Evolutionary conservation across 1,284 basidiomycete genomes (phyloP).

Genomic region (Trichosporon ovoides): DNA sequence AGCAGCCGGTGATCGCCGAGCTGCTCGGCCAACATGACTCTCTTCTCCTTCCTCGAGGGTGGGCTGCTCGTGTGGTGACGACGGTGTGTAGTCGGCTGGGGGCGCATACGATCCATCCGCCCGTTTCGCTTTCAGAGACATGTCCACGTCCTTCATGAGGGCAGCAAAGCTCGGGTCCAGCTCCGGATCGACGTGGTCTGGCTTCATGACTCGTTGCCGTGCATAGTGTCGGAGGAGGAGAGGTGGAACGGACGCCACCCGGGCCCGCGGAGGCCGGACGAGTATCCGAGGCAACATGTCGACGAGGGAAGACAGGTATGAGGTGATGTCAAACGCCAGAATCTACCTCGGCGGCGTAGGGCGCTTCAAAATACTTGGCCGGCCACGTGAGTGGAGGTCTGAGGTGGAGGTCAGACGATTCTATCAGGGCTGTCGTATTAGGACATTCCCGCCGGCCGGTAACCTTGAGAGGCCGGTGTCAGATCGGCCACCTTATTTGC

Average conservation of each 20-base stretch:
- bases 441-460: not conserved
- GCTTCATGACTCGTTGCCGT: not conserved
- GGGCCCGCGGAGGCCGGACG: not conserved
- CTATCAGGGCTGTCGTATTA: not conserved
- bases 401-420: not conserved
- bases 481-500: conserved; percentile 3
- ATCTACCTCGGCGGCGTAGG: not conserved
- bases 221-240: not conserved
- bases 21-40: conserved; percentile 31
- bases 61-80: not conserved
- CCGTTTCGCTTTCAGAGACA: not conserved
- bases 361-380: not conserved
- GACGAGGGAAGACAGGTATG: not conserved
- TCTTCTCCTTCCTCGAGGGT: conserved; percentile 4
- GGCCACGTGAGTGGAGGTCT: not conserved
- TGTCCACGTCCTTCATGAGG: conserved; percentile 9
- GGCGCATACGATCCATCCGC: not conserved
- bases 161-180: conserved; percentile 14
- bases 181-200: not conserved
- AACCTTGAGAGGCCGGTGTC: not conserved
- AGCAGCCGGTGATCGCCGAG: conserved; percentile 70
- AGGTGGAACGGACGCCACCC: not conserved
- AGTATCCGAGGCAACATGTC: not conserved
- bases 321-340: not conserved
- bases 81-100: not conserved